These are phyloP conservation scores for Favolaschia claudopus DNA, from an alignment of 768 basidiomycete species.

Conservation along the genomic window DNA sequence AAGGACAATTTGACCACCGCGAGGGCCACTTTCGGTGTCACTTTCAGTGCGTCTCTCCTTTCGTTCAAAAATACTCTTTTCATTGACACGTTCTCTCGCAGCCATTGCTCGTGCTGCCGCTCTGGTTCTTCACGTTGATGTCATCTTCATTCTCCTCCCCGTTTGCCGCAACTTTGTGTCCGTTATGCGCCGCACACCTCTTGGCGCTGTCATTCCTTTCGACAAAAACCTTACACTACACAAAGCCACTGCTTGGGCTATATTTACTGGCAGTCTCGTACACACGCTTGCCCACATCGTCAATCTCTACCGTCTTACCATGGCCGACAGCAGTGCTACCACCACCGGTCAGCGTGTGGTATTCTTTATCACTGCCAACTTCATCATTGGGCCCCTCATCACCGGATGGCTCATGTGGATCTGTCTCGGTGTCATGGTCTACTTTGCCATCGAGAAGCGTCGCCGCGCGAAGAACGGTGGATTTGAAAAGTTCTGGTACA, in stretches of 20 bases:
- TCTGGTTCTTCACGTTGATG: conserved; percentile 89
- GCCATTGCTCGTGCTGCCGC: conserved; percentile 90
- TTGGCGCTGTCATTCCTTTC: conserved; percentile 90
- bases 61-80: background rate
- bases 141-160: conserved; percentile 93
- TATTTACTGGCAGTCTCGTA: conserved; percentile 78
- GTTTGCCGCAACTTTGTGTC: conserved; percentile 97
- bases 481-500: conserved; percentile 93
- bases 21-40: conserved; percentile 61
- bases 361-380: conserved; percentile 81
- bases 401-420: conserved; percentile 92
- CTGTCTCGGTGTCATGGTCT: conserved; percentile 80
- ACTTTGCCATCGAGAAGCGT: conserved; percentile 84
- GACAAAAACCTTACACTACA: conserved; percentile 94
- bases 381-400: conserved; percentile 80
- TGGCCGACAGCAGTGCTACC: conserved; percentile 59
- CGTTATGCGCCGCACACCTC: conserved; percentile 81
- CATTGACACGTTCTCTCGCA: conserved; percentile 34
- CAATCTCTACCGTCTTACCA: conserved; percentile 78
- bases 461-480: conserved; percentile 60
- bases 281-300: conserved; percentile 88
- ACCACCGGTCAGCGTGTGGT: conserved; percentile 62
- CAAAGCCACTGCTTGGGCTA: conserved; percentile 91
- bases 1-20: conserved; percentile 67
- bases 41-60: conserved; percentile 51